Percentiles rank a stretch among this genome's conserved stretches.
phyloP scores from a whole-genome alignment of 495 filamentous ascomycete species.

The Terfezia boudieri region DNA sequence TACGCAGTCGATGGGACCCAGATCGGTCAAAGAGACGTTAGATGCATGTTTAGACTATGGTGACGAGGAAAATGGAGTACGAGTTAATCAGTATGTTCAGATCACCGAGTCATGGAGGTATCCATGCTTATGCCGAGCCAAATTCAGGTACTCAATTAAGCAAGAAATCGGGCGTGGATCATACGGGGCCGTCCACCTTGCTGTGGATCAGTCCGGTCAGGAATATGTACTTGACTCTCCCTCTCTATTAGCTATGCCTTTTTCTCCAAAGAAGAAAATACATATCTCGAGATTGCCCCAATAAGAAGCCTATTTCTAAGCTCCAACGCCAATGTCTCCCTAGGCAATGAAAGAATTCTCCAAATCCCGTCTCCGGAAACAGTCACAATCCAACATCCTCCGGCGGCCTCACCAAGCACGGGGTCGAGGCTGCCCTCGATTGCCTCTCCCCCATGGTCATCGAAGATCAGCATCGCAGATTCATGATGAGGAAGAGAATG shows the following conservation, averaged over 20 bases:
- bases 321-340: background rate
- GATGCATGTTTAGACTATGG: conserved; percentile 74
- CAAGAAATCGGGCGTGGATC: conserved; percentile 92
- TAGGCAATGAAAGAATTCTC: conserved; percentile 97
- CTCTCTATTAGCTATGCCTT: background rate
- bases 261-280: background rate
- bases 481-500: conserved; percentile 33
- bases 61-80: conserved; percentile 52
- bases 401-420: conserved; percentile 37
- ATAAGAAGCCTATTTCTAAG: no score
- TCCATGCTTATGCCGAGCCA: conserved; percentile 45
- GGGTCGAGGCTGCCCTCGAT: conserved; percentile 23
- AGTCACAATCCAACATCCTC: conserved; percentile 76
- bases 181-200: conserved; percentile 83
- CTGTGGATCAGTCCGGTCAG: conserved; percentile 68
- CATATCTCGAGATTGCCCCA: no score
- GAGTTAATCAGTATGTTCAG: conserved; percentile 15
- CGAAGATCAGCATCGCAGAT: conserved; percentile 20
- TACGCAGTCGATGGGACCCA: conserved; percentile 31
- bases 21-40: conserved; percentile 49
- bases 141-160: conserved; percentile 61
- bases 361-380: conserved; percentile 75
- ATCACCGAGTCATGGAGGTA: conserved; percentile 20
- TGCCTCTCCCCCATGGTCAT: conserved; percentile 4
- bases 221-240: conserved; percentile 49